Base-by-base conservation (phyloP, 2,329 filamentous ascomycete species). In the Hypoxylon sp. region DNA sequence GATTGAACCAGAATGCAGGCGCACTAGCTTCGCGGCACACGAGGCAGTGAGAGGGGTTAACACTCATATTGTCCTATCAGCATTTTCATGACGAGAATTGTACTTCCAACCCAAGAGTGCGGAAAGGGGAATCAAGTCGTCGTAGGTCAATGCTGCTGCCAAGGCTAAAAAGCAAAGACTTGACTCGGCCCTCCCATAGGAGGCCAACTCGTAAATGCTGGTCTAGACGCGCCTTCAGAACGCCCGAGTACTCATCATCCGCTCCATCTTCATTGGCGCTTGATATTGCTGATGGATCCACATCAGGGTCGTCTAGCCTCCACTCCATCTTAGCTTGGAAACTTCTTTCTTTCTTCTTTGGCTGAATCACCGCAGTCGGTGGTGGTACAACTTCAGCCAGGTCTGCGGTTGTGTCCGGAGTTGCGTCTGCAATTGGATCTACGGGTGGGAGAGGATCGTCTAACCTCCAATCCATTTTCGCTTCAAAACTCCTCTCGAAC, bases 161-260 rank as follows among this genome's bases (percentile, higher is more conserved):
- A 46, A 97, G 85, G 74, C 94, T 97, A 78, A 98, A 97, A 63
- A 99, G 86, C 66, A 99, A 83, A 73, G 97, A 95, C 83, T 98
- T 97, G 66, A 97, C 88, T 60, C 94, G 87, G 1, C 95, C 94
- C 79, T 98, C 95, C 95, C 96, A 99, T 22, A 98, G 82, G 55
- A 98, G 79, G 0, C 94, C 93, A 59, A 98, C 89, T 71, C 91
- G 91, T 82, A 94, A 90, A 73, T 94, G 92, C 82, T 98, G 94
- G 78, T 98, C 94, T 58, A 98, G 85, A 54, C 93, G 88, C 48
- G 94, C 92, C 81, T 98, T 99, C 72, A 99, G 81, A 33, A 98
- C 94, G 5, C 94, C 95, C 33, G 92, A 89, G 66, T 93, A 92
- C 71, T 92, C 89, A 24, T 93, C 88, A 44, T 88, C 86, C 31